phyloP scores from a whole-genome alignment of 108 stramenopile species.

The Stephanodiscus minutulus region DNA sequence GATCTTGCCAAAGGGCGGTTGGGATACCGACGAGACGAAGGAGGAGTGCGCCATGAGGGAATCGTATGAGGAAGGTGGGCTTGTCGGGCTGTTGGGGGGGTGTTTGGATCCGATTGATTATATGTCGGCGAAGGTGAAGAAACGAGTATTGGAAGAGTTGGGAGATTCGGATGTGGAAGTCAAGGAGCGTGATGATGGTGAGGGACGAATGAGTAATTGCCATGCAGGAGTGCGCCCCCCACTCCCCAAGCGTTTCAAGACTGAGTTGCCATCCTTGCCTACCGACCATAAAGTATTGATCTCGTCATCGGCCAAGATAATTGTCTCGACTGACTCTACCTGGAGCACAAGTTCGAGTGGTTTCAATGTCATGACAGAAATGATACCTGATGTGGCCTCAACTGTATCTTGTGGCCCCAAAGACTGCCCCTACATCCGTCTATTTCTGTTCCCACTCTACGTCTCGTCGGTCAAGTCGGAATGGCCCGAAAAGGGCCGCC shows the following conservation, averaged over 20 bases:
- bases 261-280: neutral
- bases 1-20: conserved; percentile 96
- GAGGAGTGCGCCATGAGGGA: conserved; percentile 90
- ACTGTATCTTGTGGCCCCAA: conserved; percentile 7
- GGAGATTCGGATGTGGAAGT: neutral
- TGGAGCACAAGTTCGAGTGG: conserved; percentile 12
- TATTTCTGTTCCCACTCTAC: conserved; percentile 81
- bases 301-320: neutral
- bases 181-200: neutral
- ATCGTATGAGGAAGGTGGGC: conserved; percentile 90
- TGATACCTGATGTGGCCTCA: neutral
- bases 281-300: neutral
- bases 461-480: conserved; percentile 71
- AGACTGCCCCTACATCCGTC: conserved; percentile 58
- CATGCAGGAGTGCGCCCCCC: conserved; percentile 3
- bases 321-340: neutral
- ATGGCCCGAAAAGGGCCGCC: conserved; percentile 89
- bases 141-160: conserved; percentile 47
- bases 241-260: conserved; percentile 25
- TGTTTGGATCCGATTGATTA: conserved; percentile 69
- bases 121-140: conserved; percentile 81
- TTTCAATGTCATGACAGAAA: neutral
- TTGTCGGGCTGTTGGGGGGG: conserved; percentile 76
- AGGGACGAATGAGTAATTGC: neutral
- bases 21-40: conserved; percentile 90